Evolutionary conservation across 1,284 basidiomycete species (phyloP).

Genomic region (Pholiota adiposa): DNA sequence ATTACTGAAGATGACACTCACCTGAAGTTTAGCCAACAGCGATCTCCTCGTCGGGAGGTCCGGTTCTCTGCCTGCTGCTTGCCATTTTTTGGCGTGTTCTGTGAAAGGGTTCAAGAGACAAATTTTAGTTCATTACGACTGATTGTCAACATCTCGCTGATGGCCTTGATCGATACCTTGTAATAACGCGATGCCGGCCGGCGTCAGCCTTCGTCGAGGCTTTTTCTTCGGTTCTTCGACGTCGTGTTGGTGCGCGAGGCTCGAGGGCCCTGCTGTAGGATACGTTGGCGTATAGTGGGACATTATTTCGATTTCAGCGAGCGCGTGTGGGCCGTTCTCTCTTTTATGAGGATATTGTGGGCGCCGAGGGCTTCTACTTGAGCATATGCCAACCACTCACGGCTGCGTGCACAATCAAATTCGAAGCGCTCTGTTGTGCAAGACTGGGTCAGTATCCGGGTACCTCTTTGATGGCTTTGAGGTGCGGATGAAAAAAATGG

Average conservation of each 20-base stretch:
- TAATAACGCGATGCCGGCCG: neutral
- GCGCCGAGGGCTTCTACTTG: neutral
- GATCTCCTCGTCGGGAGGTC: neutral
- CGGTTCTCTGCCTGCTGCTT: slow-evolving; percentile 5
- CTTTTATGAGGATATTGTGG: neutral
- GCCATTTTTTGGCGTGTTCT: slow-evolving; percentile 12
- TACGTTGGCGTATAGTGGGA: neutral
- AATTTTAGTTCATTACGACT: too few species aligned
- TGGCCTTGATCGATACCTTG: neutral
- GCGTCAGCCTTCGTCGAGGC: neutral
- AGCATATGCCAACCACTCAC: neutral
- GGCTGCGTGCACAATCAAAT: neutral
- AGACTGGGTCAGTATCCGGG: neutral
- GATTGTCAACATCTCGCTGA: too few species aligned
- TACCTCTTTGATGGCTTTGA: neutral
- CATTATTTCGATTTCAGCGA: neutral
- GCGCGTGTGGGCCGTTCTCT: neutral
- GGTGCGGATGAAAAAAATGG: neutral
- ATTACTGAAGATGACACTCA: neutral
- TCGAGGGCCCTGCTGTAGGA: neutral
- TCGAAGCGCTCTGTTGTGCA: neutral
- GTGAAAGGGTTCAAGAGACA: neutral
- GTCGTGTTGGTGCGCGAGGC: neutral
- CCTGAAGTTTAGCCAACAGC: slow-evolving; percentile 12
- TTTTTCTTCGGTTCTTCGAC: neutral